Percentiles rank a stretch among this genome's conserved stretches.
Conservation (phyloP, 2,329 filamentous ascomycete genomes). For the Aspergillus hiratsukae region DNA sequence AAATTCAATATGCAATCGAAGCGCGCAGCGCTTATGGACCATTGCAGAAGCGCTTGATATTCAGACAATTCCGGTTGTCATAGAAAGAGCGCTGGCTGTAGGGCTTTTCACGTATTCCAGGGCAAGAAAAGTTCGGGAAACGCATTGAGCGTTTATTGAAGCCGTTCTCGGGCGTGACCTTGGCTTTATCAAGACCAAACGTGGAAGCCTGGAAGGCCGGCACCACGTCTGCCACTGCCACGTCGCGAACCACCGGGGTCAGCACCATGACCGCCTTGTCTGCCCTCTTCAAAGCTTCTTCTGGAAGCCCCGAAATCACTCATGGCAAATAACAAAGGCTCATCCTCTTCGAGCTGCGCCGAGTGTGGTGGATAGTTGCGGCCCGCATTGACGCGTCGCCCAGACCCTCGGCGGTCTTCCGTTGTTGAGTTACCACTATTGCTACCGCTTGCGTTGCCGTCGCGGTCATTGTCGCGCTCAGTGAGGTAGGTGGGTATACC, state of each 20-base stretch:
- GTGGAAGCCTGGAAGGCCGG: slow-evolving; percentile 31
- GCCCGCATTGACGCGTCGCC: slow-evolving; percentile 31
- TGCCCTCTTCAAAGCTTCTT: slow-evolving; percentile 40
- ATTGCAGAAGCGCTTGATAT: background rate
- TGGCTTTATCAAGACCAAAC: slow-evolving; percentile 26
- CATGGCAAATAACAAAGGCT: slow-evolving; percentile 44
- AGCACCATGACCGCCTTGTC: slow-evolving; percentile 28
- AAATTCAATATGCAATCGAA: background rate
- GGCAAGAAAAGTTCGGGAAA: background rate
- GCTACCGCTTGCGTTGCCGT: slow-evolving; percentile 37
- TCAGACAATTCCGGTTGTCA: background rate
- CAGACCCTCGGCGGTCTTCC: slow-evolving; percentile 33
- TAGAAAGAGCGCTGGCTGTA: background rate
- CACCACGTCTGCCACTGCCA: slow-evolving; percentile 33
- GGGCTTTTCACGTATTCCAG: background rate
- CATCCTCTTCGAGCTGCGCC: slow-evolving; percentile 37
- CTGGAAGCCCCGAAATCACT: slow-evolving; percentile 42
- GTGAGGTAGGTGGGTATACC: slow-evolving; percentile 27
- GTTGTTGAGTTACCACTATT: slow-evolving; percentile 34
- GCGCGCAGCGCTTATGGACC: background rate
- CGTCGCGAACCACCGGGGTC: slow-evolving; percentile 31
- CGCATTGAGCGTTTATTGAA: background rate
- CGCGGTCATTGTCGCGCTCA: slow-evolving; percentile 36
- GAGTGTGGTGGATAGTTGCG: slow-evolving; percentile 28
- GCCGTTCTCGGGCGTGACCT: background rate